These are phyloP conservation scores for Penstemon barbatus DNA, from an alignment of 257 asterid genomes.

Conservation along the genomic window DNA sequence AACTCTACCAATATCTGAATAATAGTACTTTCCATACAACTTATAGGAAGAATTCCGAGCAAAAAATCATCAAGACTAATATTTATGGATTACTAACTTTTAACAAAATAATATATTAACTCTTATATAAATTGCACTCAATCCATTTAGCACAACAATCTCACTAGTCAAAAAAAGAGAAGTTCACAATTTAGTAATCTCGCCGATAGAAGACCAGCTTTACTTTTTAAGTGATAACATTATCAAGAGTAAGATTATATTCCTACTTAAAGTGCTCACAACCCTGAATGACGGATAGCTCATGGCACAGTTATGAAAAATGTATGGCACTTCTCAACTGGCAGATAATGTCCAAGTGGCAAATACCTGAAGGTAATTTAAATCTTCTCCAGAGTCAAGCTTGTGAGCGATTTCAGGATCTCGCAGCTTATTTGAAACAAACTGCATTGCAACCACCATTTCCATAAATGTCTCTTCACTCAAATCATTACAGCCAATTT, in stretches of 20 bases:
- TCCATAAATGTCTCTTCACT: constrained; percentile 51
- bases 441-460: constrained; percentile 55
- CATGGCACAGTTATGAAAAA: constrained; percentile 13
- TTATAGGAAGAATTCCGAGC: background rate
- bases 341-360: constrained; percentile 11
- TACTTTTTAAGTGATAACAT: background rate
- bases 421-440: constrained; percentile 65
- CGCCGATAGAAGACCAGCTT: background rate
- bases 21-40: background rate
- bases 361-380: constrained; percentile 64
- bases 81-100: background rate
- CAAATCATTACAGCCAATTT: constrained; percentile 42
- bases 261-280: constrained; percentile 4
- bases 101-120: no score
- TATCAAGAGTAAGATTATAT: background rate
- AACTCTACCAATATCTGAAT: constrained; percentile 14
- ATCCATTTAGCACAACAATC: background rate
- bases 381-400: constrained; percentile 66
- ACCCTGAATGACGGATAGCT: background rate
- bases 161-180: background rate
- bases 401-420: constrained; percentile 78
- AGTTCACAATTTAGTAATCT: background rate
- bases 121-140: background rate
- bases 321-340: constrained; percentile 6
- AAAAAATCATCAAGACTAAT: constrained; percentile 1